Conservation (phyloP, 2,329 filamentous ascomycete genomes). For the Sclerotinia sclerotiorum region DNA sequence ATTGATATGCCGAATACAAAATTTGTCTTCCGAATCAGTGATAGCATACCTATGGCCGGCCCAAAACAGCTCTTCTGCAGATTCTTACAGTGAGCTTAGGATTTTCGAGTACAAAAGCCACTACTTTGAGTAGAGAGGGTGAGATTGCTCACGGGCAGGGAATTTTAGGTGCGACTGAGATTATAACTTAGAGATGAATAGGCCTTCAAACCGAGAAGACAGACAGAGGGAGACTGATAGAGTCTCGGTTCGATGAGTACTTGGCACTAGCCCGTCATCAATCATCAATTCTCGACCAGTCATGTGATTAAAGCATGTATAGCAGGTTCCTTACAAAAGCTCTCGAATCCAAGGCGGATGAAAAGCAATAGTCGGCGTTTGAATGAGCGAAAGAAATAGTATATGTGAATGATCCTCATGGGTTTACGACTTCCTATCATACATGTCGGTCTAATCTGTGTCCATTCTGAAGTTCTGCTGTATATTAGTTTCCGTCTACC, state of each 20-base stretch:
- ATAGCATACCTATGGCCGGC: not conserved
- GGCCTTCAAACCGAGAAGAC: not conserved
- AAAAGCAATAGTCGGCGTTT: not conserved
- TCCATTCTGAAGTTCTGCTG: too few species aligned
- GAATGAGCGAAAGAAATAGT: not conserved
- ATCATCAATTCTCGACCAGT: not conserved
- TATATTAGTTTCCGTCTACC: not conserved
- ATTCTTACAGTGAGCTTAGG: too few species aligned
- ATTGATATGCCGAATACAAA: too few species aligned
- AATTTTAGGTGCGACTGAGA: not conserved
- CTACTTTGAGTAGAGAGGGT: too few species aligned
- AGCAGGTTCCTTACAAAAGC: too few species aligned
- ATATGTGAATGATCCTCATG: not conserved
- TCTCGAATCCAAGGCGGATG: not conserved
- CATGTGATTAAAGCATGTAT: too few species aligned
- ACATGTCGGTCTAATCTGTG: not conserved
- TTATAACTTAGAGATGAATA: too few species aligned
- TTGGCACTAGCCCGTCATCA: not conserved
- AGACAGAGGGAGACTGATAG: not conserved
- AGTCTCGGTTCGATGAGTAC: not conserved
- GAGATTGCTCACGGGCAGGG: not conserved
- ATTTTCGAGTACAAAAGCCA: not conserved
- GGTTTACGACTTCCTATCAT: not conserved
- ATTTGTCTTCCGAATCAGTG: rapidly evolving
- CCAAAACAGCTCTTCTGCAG: not conserved